phyloP scores from a whole-genome alignment of 768 basidiomycete genomes.

The Phylloporus sp. region DNA sequence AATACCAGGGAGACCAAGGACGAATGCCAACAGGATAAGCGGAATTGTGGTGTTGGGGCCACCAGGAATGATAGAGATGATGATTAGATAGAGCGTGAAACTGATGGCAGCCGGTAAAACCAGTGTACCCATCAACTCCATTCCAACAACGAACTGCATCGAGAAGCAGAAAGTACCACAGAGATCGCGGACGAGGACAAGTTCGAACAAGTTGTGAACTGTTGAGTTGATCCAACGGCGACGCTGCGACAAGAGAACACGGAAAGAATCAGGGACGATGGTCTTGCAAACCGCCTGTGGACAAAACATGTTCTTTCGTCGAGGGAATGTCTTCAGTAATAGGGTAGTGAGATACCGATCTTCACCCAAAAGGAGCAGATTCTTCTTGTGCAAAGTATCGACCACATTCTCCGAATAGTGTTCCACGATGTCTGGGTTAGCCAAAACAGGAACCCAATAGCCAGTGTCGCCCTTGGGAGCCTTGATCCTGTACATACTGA shows the following conservation, averaged over 20 bases:
- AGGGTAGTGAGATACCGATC: slow-evolving; percentile 99
- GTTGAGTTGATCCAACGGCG: slow-evolving; percentile 99
- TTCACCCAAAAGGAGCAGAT: slow-evolving; percentile 92
- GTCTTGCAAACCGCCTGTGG: slow-evolving; percentile 99
- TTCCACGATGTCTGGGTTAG: slow-evolving; percentile 97
- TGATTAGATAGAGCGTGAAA: slow-evolving; percentile 92
- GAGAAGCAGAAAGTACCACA: slow-evolving; percentile 99
- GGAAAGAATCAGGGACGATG: slow-evolving; percentile 94
- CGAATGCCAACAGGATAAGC: slow-evolving; percentile 86
- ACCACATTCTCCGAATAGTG: slow-evolving; percentile 99
- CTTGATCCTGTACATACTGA: slow-evolving; percentile 99
- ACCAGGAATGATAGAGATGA: slow-evolving; percentile 81
- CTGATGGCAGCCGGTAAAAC: slow-evolving; percentile 96
- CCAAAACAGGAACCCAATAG: slow-evolving; percentile 98
- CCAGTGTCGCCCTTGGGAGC: slow-evolving; percentile 94
- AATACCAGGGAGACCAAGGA: slow-evolving; percentile 93
- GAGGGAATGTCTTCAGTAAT: slow-evolving; percentile 98
- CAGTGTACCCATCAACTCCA: slow-evolving; percentile 96
- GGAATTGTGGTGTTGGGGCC: slow-evolving; percentile 80
- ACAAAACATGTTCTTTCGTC: slow-evolving; percentile 98
- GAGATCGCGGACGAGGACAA: slow-evolving; percentile 93
- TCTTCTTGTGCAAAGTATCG: slow-evolving; percentile 99
- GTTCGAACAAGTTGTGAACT: slow-evolving; percentile 94
- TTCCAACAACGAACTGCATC: slow-evolving; percentile 98
- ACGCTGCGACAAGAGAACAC: slow-evolving; percentile 89